Evolutionary conservation across 352 stramenopile species (phyloP).

Genomic region (Peronosclerospora sorghi): DNA sequence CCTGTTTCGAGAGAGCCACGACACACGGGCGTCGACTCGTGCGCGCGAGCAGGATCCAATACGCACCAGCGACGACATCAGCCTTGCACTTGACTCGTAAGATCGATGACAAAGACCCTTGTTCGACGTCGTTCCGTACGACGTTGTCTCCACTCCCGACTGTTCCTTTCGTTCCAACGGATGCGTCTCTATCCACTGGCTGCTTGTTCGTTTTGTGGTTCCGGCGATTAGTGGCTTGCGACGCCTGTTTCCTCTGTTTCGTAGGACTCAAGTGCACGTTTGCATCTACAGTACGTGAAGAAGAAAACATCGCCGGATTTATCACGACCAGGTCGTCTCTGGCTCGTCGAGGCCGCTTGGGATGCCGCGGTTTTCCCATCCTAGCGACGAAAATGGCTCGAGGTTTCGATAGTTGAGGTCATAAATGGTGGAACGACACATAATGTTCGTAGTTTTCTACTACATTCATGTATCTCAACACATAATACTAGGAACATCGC

Average conservation of each 20-base stretch:
- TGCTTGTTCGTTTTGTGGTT: conserved; percentile 7
- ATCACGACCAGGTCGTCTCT: conserved; percentile 33
- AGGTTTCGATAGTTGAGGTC: too few species aligned
- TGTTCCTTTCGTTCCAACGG: too few species aligned
- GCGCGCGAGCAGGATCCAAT: conserved; percentile 50
- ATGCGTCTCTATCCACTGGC: too few species aligned
- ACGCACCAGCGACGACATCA: conserved; percentile 37
- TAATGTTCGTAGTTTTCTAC: too few species aligned
- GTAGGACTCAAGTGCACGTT: too few species aligned
- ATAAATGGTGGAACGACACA: too few species aligned
- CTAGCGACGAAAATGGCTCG: too few species aligned
- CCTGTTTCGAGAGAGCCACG: conserved; percentile 33
- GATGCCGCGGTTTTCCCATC: conserved; percentile 17
- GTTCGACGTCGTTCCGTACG: too few species aligned
- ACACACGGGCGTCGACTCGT: conserved; percentile 29
- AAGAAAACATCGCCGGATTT: conserved; percentile 28
- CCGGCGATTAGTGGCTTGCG: conserved; percentile 6
- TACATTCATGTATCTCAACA: too few species aligned
- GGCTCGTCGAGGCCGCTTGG: background rate
- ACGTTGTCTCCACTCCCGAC: too few species aligned
- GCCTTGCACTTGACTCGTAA: conserved; percentile 26
- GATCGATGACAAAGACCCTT: conserved; percentile 2
- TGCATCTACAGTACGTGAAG: background rate
- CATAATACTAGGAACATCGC: too few species aligned
- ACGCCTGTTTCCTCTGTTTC: conserved; percentile 4